Base-by-base conservation (phyloP, 345 rosid species). In the Trapa incisa region DNA sequence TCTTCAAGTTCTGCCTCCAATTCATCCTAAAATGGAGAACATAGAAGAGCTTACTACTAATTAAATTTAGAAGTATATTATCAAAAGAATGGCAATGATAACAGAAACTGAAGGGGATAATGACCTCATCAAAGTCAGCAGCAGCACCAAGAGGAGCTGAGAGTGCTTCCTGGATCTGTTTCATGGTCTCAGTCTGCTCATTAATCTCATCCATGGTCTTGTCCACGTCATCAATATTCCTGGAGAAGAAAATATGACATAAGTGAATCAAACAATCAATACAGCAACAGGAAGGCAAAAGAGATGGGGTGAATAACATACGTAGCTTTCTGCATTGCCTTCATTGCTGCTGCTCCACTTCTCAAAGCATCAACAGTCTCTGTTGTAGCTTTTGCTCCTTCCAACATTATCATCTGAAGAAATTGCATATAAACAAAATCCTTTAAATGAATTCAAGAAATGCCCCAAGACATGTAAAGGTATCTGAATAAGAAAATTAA, bases 291-390 rank as follows among this genome's bases (percentile, higher is more conserved):
- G 29, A 22, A 22, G 29, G 29, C 29, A 22, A 22, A 22, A 22
- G 29, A 22, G 29, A 22, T 22, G 29, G 29, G 29, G 29, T 11
- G 16, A 64, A 64, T 16, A n/a, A 64, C 69, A 5, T 43, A 65
- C 68, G 68, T 65, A 38, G 68, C 68, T 37, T 67, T 67, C 69
- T 61, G 56, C 97, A 94, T 94, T 37, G 96, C 91, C 82, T 91
- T 94, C 99, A 94, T 91, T 3, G 99, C 84, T 72, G 91, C 43
- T 66, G 99, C 99, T 70, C 99, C 99, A 65, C 95, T 87, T 74
- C 99, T 86, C 78, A 91, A 78, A 37, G 96, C 99, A 85, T 89
- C 97, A 15, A 94, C 99, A 48, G 96, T 91, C 74, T 94, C 99
- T 0, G 97, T 91, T 0, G 96, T 94, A 64, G 99, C 96, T 78